Conservation (phyloP, 2,329 filamentous ascomycete species). For the Amesomyces nigricolor region DNA sequence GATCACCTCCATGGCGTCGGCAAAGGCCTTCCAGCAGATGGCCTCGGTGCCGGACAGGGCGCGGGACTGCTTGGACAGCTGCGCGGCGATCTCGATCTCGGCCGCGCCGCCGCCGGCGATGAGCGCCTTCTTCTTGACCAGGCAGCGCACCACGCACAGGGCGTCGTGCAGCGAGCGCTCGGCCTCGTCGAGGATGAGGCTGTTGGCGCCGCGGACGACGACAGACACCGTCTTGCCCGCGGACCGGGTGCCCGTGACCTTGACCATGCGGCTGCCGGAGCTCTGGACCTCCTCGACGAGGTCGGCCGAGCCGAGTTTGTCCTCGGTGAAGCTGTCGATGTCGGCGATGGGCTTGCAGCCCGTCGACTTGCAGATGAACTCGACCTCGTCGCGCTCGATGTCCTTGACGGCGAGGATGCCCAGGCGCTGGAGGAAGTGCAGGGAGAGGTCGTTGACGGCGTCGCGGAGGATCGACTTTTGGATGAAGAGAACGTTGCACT, state of each 20-base stretch:
- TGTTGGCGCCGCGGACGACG: conserved; percentile 90
- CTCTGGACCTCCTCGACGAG: conserved; percentile 87
- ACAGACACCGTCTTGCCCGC: conserved; percentile 87
- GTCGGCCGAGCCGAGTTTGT: conserved; percentile 92
- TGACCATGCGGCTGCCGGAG: conserved; percentile 85
- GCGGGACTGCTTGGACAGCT: conserved; percentile 75
- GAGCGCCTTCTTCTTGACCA: conserved; percentile 99
- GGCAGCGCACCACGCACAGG: conserved; percentile 91
- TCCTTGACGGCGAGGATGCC: conserved; percentile 96
- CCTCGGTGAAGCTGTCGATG: conserved; percentile 96
- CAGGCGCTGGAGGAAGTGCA: conserved; percentile 96
- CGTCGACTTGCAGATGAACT: conserved; percentile 98
- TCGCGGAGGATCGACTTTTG: conserved; percentile 98
- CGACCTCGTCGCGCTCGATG: conserved; percentile 96
- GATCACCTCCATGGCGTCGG: conserved; percentile 94
- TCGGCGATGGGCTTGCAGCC: conserved; percentile 99
- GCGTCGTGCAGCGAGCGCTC: conserved; percentile 96
- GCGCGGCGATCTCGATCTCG: conserved; percentile 91
- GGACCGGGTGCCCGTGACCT: conserved; percentile 84
- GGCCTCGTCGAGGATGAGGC: conserved; percentile 90
- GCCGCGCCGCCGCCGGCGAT: conserved; percentile 95
- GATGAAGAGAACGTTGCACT: conserved; percentile 97
- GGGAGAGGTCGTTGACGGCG: conserved; percentile 92
- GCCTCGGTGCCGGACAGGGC: conserved; percentile 85
- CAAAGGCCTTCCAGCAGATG: conserved; percentile 99